Conservation (phyloP, 2,329 filamentous ascomycete species). For the Curvularia sp. region DNA sequence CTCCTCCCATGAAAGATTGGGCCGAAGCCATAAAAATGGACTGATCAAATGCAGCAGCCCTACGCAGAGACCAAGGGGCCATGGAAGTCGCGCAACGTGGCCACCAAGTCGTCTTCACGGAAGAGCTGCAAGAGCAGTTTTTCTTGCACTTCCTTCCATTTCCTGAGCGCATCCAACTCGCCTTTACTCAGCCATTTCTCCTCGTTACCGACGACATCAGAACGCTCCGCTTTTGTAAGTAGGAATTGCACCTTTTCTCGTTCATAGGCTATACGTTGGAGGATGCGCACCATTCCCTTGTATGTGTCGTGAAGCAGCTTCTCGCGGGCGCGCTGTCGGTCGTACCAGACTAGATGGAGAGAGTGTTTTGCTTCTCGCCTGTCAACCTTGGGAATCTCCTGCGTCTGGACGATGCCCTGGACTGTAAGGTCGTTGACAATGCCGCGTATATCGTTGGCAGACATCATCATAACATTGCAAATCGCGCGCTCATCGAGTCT, state of each 20-base stretch:
- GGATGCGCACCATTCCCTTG: slow-evolving; percentile 83
- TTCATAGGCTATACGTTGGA: slow-evolving; percentile 82
- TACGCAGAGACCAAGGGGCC: slow-evolving; percentile 40
- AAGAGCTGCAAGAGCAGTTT: slow-evolving; percentile 80
- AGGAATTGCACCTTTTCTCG: slow-evolving; percentile 73
- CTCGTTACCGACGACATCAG: slow-evolving; percentile 84
- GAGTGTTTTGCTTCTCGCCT: slow-evolving; percentile 82
- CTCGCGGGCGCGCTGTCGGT: slow-evolving; percentile 72
- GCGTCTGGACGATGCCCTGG: slow-evolving; percentile 84
- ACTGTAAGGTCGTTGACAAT: slow-evolving; percentile 87
- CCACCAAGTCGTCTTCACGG: slow-evolving; percentile 83
- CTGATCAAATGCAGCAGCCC: neutral
- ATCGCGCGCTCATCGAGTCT: slow-evolving; percentile 95
- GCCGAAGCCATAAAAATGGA: neutral
- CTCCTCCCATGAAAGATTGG: neutral
- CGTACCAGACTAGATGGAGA: slow-evolving; percentile 91
- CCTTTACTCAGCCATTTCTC: slow-evolving; percentile 77
- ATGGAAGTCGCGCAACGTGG: slow-evolving; percentile 73
- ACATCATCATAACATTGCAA: slow-evolving; percentile 79
- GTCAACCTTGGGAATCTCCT: slow-evolving; percentile 91
- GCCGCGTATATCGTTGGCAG: slow-evolving; percentile 82
- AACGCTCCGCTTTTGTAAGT: slow-evolving; percentile 80
- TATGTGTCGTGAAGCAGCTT: slow-evolving; percentile 82
- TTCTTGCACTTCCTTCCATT: slow-evolving; percentile 67
- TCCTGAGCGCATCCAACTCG: slow-evolving; percentile 73